A percentile compares a stretch with the other conserved stretches of the same genome.
Conservation (phyloP, 164 flowering plant genomes). For the Vitis cinerea region DNA sequence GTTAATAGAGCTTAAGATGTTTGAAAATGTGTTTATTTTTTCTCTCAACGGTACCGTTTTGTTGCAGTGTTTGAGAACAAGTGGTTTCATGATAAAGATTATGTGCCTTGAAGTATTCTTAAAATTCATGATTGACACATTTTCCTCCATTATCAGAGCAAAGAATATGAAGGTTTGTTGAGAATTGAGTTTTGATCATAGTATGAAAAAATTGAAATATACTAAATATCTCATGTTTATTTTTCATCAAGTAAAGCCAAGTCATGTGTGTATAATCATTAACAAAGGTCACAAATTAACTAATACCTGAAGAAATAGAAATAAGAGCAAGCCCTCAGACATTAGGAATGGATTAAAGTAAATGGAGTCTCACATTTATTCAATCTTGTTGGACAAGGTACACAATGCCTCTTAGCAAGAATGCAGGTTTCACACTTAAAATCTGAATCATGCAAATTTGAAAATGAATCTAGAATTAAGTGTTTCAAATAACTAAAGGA, state of each 20-base stretch:
- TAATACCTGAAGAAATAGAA: background rate
- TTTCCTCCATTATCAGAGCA: background rate
- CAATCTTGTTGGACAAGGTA: background rate
- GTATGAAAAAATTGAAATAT: background rate
- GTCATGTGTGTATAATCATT: background rate
- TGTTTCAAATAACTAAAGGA: too few species aligned
- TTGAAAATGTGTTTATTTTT: too few species aligned
- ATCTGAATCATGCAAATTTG: background rate
- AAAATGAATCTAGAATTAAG: too few species aligned
- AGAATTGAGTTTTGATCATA: background rate
- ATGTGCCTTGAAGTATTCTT: too few species aligned
- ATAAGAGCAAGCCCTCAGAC: background rate
- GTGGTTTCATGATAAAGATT: too few species aligned
- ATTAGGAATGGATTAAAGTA: background rate
- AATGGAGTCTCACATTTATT: background rate
- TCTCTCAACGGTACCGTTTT: too few species aligned
- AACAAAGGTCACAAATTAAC: background rate
- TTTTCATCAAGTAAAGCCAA: background rate
- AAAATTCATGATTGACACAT: too few species aligned
- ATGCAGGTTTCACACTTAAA: background rate
- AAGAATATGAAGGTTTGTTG: background rate
- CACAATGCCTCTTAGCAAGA: background rate
- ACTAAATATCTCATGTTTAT: background rate
- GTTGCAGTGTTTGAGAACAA: too few species aligned
- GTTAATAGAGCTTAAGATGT: too few species aligned